Base-by-base conservation (phyloP, 768 basidiomycete species). In the Boletus insuetus region DNA sequence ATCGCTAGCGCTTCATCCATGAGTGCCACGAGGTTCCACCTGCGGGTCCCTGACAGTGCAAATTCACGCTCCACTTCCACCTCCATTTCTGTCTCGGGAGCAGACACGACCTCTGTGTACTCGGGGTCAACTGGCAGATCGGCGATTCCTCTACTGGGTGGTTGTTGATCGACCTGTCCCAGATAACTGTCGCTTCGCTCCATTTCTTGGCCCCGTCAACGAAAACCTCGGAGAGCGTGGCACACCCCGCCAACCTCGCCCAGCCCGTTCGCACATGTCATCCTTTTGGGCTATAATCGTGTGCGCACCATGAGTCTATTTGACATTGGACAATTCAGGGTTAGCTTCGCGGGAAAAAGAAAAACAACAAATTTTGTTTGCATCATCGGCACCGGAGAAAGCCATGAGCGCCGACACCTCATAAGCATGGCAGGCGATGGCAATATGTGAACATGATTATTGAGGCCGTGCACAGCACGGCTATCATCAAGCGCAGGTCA, bases 401-500 rank as follows among this genome's bases (percentile, higher is more conserved):
- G 34, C 59, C 51, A 35, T 49, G 66, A 65, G 64, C 64, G 64
- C 64, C 64, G 64, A 65, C 63, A 65, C 38, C 64, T 65, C 64
- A 65, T 51, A 61, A 61, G 55, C 54, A 53, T 64, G 65, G 65
- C 59, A 68, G 56, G 55, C 53, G 59, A 62, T 64, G 64, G 62
- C 55, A 60, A 59, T 53, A 59, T 51, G 51, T 52, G 29, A 29
- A 61, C 54, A 65, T 48, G 50, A 67, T 19, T 66, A 65, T 65
- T 68, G 54, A 19, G 3, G 2, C 65, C 64, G 63, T 49, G 63
- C 64, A 65, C 64, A 68, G 64, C 64, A 68, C 64, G 64, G 64
- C 64, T 68, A 68, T 68, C 64, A 64, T 41, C 58, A 67, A 64
- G 64, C 63, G 61, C 55, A 64, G 64, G 55, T 54, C 65, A 60